A percentile compares a stretch with the other conserved stretches of the same genome.
Evolutionary conservation across 2,329 filamentous ascomycete species (phyloP).

Genomic region (Sporothrix brasiliensis): DNA sequence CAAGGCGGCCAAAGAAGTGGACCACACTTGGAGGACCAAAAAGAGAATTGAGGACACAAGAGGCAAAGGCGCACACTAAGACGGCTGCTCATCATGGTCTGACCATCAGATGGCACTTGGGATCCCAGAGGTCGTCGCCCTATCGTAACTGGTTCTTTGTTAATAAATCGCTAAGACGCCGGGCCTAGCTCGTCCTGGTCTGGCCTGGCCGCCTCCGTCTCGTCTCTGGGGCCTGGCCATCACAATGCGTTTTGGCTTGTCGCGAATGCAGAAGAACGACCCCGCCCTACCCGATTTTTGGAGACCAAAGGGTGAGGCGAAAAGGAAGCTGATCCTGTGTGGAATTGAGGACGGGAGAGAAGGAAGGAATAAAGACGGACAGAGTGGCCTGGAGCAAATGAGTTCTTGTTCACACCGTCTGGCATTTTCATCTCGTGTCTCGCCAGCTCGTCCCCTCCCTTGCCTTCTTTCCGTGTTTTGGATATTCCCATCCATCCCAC

Average conservation of each 20-base stretch:
- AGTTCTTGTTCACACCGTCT: slow-evolving; percentile 2
- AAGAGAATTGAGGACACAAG: neutral
- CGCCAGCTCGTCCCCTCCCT: slow-evolving; percentile 14
- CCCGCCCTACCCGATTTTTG: slow-evolving; percentile 23
- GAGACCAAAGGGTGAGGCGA: slow-evolving; percentile 6
- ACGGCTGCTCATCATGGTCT: slow-evolving; percentile 8
- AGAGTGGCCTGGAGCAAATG: neutral
- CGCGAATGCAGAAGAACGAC: slow-evolving; percentile 19
- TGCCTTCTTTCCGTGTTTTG: slow-evolving; percentile 26
- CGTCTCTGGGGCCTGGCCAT: slow-evolving; percentile 6
- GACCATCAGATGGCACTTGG: neutral
- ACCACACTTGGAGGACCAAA: neutral
- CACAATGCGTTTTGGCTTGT: neutral
- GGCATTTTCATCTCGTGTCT: slow-evolving; percentile 19
- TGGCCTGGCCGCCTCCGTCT: neutral
- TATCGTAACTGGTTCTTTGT: slow-evolving; percentile 23
- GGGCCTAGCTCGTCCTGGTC: neutral
- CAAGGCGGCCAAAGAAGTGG: neutral
- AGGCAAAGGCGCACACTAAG: slow-evolving; percentile 12
- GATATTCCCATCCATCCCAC: slow-evolving; percentile 18
- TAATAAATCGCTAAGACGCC: slow-evolving; percentile 1
- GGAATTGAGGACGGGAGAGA: neutral
- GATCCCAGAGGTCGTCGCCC: slow-evolving; percentile 14
- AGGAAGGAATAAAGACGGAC: neutral
- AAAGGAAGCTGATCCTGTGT: neutral